Conservation (phyloP, 352 stramenopile species). For the Blastocystis hominis region DNA sequence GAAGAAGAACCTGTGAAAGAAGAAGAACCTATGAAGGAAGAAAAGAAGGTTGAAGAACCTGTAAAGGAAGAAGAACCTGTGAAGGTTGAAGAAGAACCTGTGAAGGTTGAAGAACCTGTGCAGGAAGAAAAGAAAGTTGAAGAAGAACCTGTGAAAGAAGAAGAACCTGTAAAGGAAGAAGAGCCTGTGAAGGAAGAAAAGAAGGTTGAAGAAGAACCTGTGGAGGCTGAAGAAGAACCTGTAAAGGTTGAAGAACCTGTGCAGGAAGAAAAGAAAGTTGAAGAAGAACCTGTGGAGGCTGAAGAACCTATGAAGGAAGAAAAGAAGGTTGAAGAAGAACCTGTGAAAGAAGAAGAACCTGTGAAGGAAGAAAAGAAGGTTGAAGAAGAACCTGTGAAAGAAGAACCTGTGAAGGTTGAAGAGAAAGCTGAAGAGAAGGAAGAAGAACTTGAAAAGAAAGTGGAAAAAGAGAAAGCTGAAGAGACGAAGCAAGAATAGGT, state of each 20-base stretch:
- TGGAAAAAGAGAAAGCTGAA: background rate
- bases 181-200: background rate
- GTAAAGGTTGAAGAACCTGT: background rate
- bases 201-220: too few relatives aligned
- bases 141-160: background rate
- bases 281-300: background rate
- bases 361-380: background rate
- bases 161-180: background rate
- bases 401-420: background rate
- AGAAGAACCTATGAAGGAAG: background rate
- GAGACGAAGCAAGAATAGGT: background rate
- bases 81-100: background rate
- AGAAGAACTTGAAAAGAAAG: background rate
- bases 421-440: background rate
- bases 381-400: background rate
- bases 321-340: background rate
- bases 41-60: background rate
- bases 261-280: background rate
- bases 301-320: background rate
- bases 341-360: background rate
- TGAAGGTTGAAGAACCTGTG: background rate
- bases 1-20: background rate
- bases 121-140: too few relatives aligned
- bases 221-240: background rate
- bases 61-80: background rate